Evolutionary conservation across 2,329 filamentous ascomycete species (phyloP).

Genomic region (Alternaria panax): DNA sequence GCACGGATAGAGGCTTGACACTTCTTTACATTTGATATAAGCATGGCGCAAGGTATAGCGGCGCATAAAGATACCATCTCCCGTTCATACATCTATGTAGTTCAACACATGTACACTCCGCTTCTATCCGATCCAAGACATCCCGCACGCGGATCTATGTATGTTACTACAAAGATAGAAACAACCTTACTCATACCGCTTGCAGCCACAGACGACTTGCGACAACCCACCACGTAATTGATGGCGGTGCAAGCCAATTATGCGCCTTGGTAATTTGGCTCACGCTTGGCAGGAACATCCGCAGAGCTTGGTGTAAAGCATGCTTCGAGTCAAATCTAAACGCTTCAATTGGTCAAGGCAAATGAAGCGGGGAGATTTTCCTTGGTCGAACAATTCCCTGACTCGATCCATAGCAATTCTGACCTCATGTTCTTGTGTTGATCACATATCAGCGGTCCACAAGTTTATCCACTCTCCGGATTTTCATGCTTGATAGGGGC

Average conservation of each 20-base stretch:
- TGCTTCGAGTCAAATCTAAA: background rate
- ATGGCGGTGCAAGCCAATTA: background rate
- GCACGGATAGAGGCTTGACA: background rate
- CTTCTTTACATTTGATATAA: background rate
- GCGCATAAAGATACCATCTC: slow-evolving; percentile 1
- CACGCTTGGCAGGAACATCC: slow-evolving; percentile 1
- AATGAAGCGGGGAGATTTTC: background rate
- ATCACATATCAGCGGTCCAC: background rate
- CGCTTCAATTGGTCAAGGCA: background rate
- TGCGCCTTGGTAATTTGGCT: background rate
- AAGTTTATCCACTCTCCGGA: background rate
- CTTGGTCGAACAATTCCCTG: background rate
- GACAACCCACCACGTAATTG: slow-evolving; percentile 1
- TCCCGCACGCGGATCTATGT: background rate
- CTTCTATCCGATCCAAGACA: background rate
- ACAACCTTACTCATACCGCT: background rate
- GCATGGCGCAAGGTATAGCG: background rate
- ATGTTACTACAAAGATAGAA: background rate
- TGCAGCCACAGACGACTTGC: background rate
- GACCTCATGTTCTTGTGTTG: background rate
- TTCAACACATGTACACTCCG: background rate
- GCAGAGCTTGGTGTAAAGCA: slow-evolving; percentile 1
- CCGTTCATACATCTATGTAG: background rate
- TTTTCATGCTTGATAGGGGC: background rate
- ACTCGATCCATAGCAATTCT: background rate